These are phyloP conservation scores for Boletus edulis DNA, from an alignment of 768 basidiomycete species.

Conservation along the genomic window DNA sequence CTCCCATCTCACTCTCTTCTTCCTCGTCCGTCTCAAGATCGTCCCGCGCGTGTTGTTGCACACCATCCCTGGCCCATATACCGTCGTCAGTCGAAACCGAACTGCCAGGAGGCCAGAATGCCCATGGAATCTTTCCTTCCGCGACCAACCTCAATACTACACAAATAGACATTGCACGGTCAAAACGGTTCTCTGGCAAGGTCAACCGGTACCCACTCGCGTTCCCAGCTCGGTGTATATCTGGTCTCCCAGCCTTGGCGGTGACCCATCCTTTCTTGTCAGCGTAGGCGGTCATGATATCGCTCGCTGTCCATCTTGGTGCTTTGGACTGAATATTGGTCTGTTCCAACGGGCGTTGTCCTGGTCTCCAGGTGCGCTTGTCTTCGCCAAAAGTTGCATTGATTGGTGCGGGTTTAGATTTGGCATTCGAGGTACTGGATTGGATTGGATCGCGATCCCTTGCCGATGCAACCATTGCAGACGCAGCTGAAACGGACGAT, in stretches of 20 bases:
- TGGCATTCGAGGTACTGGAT: neutral
- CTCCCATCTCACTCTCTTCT: conserved; percentile 23
- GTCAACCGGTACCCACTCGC: conserved; percentile 56
- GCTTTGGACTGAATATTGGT: conserved; percentile 10
- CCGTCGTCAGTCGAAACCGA: conserved; percentile 39
- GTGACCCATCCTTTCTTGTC: conserved; percentile 80
- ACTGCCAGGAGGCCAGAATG: conserved; percentile 72
- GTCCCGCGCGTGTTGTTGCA: conserved; percentile 21
- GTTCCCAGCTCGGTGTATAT: conserved; percentile 87
- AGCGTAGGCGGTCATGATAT: conserved; percentile 79
- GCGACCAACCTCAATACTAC: conserved; percentile 80
- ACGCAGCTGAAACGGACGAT: conserved; percentile 11
- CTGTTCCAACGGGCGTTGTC: conserved; percentile 27
- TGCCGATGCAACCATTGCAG: neutral
- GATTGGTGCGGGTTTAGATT: neutral
- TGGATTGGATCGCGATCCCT: neutral
- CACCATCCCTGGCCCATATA: conserved; percentile 53
- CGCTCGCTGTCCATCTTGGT: conserved; percentile 77
- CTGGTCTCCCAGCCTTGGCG: conserved; percentile 87
- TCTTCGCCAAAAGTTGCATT: conserved; percentile 38
- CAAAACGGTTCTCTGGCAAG: neutral
- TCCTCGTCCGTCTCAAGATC: conserved; percentile 29
- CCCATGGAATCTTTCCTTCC: conserved; percentile 80
- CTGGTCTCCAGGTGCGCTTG: conserved; percentile 79
- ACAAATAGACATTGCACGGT: neutral